These are phyloP conservation scores for Trichoderma sp. DNA, from an alignment of 2,329 filamentous ascomycete genomes.

Conservation along the genomic window DNA sequence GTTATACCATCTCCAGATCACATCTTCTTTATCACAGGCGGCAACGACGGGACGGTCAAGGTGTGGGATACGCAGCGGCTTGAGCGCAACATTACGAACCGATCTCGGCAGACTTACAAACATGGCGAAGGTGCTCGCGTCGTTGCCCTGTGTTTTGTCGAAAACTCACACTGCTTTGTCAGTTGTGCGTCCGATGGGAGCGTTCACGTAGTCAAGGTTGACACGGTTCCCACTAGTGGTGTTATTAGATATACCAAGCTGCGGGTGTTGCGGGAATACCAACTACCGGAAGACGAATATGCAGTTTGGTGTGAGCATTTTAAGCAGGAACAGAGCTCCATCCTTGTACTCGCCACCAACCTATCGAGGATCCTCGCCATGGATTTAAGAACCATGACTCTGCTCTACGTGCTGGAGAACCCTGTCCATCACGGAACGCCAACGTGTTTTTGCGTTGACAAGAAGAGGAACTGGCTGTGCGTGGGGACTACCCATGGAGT, in stretches of 20 bases:
- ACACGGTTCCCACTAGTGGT: slow-evolving; percentile 45
- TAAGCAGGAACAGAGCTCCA: slow-evolving; percentile 76
- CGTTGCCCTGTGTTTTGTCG: slow-evolving; percentile 82
- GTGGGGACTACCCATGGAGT: slow-evolving; percentile 91
- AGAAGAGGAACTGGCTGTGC: slow-evolving; percentile 83
- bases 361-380: slow-evolving; percentile 78
- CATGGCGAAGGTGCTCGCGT: slow-evolving; percentile 71
- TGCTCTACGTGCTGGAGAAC: slow-evolving; percentile 78
- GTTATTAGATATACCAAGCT: slow-evolving; percentile 77
- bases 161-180: slow-evolving; percentile 90
- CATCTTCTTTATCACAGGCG: slow-evolving; percentile 88
- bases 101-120: slow-evolving; percentile 80
- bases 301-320: slow-evolving; percentile 93
- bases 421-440: slow-evolving; percentile 88
- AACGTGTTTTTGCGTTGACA: slow-evolving; percentile 86
- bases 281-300: slow-evolving; percentile 70
- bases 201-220: slow-evolving; percentile 84
- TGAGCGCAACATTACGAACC: slow-evolving; percentile 86
- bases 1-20: slow-evolving; percentile 85
- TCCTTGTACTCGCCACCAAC: slow-evolving; percentile 83
- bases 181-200: slow-evolving; percentile 88
- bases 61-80: slow-evolving; percentile 90
- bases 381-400: slow-evolving; percentile 81
- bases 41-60: slow-evolving; percentile 86
- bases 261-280: slow-evolving; percentile 73